Base-by-base conservation (phyloP, 371 early-diverging fungal species). In the Thermomucor indicae-seudaticae region DNA sequence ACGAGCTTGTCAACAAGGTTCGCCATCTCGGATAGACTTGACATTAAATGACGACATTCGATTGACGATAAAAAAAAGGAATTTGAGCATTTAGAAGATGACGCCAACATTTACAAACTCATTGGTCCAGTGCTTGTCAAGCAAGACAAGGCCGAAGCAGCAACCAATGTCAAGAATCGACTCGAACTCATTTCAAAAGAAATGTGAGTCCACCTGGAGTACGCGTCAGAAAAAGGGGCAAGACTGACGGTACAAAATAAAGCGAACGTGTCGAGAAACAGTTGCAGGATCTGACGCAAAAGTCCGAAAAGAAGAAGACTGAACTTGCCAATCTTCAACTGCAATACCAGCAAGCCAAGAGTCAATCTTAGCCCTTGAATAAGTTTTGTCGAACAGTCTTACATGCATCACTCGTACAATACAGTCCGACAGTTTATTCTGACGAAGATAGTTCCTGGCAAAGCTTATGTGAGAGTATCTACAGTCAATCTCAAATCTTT, bases 121-220 rank as follows among this genome's bases (percentile, higher is more conserved):
- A 88, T 95, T 53, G 98, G 96, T 0, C 96, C 98, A 28, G 96
- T 95, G 17, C 78, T 97, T 19, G 90, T 96, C 12, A 92, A 89
- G 72, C 96, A 97, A 67, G 96, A 95, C 10, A 80, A 75, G 50
- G 55, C 67, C 1, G 98, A 97, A 67, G 95, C 98, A 22, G 67
- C 58, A 14, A 64, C 81, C 24, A 96, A 96, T 55, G 95, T 97
- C 20, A 84, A 86, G 60, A 96, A 96, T 78, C 89, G 98, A 51
- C 80, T 97, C 47, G 92, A 95, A 35, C 91, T 85, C 50, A 97
- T 97, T 64, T 64, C 72, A 22, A 72, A 71, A 6, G 96, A 97
- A 78, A 92, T 95, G 92, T 90, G 77, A 67, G 75, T 23, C 4
- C 16, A 10, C 10, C 7, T 32, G 4, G 6, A 27, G 23, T 32